phyloP scores from a whole-genome alignment of 495 filamentous ascomycete species.

The Eremomyces bilateralis region DNA sequence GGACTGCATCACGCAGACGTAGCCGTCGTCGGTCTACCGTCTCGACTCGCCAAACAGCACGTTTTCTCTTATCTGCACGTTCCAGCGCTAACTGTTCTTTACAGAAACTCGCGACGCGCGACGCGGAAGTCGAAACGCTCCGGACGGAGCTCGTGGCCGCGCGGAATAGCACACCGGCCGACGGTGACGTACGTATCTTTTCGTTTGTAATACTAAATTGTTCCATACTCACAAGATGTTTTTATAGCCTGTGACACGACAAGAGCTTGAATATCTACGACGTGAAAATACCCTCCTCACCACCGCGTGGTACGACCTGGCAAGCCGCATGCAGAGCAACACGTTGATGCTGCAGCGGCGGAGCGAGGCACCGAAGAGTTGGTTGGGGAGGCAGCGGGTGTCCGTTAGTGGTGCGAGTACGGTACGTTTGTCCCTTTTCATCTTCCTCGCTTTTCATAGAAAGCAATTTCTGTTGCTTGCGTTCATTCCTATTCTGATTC shows the following conservation, averaged over 20 bases:
- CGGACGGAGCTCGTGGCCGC: not conserved
- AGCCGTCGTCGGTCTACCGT: too few species aligned
- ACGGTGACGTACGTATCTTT: not conserved
- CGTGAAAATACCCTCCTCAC: conserved; percentile 70
- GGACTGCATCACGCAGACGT: too few species aligned
- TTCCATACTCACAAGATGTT: too few species aligned
- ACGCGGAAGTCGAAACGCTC: not conserved
- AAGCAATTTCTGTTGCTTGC: too few species aligned
- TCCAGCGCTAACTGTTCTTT: too few species aligned
- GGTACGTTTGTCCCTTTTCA: too few species aligned
- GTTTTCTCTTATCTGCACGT: too few species aligned
- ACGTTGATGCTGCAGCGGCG: conserved; percentile 55
- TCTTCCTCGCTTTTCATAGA: too few species aligned
- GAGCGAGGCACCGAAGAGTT: conserved; percentile 62
- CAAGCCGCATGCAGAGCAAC: conserved; percentile 68
- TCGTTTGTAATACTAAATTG: too few species aligned
- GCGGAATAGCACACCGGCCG: not conserved
- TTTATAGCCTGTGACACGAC: conserved; percentile 1
- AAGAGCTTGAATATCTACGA: conserved; percentile 8
- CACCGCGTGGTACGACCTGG: conserved; percentile 82
- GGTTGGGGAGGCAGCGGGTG: conserved; percentile 67
- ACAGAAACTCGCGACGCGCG: not conserved
- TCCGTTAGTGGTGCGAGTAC: too few species aligned
- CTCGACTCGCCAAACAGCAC: too few species aligned
- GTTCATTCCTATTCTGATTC: too few species aligned